Evolutionary conservation across 2,329 filamentous ascomycete species (phyloP).

Genomic region (Moelleriella libera): DNA sequence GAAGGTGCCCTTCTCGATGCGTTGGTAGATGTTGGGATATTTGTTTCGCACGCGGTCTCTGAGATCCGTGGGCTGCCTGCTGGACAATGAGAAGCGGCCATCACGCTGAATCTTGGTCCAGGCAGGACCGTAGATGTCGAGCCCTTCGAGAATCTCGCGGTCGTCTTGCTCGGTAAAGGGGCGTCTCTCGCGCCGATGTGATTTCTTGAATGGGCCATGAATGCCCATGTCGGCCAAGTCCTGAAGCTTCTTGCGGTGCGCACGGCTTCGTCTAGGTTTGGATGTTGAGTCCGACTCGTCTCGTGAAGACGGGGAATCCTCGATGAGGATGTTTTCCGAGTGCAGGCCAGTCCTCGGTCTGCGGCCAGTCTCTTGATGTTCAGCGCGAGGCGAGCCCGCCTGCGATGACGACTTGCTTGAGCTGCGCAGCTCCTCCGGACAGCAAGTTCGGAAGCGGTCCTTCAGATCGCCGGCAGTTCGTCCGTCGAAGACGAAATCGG

Average conservation of each 20-base stretch:
- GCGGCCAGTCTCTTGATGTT: conserved; percentile 14
- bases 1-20: conserved; percentile 39
- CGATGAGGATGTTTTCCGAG: conserved; percentile 42
- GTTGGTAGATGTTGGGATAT: conserved; percentile 42
- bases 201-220: conserved; percentile 46
- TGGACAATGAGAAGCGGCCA: conserved; percentile 40
- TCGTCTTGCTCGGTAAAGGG: conserved; percentile 52
- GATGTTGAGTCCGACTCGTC: conserved; percentile 20
- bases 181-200: conserved; percentile 42
- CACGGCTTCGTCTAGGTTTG: conserved; percentile 34
- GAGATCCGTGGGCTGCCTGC: conserved; percentile 46
- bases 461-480: conserved; percentile 50
- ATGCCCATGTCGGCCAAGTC: conserved; percentile 45
- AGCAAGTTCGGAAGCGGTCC: conserved; percentile 52
- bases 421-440: conserved; percentile 42
- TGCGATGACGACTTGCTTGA: conserved; percentile 16
- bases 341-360: conserved; percentile 33
- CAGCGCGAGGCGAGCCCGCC: conserved; percentile 9
- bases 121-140: conserved; percentile 44
- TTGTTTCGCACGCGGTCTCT: conserved; percentile 51
- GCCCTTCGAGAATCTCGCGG: conserved; percentile 44
- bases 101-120: conserved; percentile 55
- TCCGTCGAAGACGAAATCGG: conserved; percentile 44
- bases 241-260: conserved; percentile 40
- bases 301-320: conserved; percentile 16